phyloP scores from a whole-genome alignment of 2,329 filamentous ascomycete species.

The Ophidiomyces ophidiicola region DNA sequence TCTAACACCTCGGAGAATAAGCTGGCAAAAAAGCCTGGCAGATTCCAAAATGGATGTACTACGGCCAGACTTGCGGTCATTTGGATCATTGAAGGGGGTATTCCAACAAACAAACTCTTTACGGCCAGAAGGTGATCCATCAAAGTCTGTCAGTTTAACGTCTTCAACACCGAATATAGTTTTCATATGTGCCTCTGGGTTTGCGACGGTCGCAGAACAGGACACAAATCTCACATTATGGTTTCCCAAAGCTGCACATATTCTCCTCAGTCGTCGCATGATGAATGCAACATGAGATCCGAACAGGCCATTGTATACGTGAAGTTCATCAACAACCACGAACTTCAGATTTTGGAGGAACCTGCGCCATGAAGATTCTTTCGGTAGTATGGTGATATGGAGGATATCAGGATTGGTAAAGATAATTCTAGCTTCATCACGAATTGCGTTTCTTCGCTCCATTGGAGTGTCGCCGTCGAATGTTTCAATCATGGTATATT shows the following conservation, averaged over 20 bases:
- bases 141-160: slow-evolving; percentile 72
- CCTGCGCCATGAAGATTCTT: slow-evolving; percentile 76
- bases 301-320: slow-evolving; percentile 92
- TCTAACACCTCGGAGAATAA: slow-evolving; percentile 75
- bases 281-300: slow-evolving; percentile 90
- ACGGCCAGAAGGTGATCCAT: slow-evolving; percentile 80
- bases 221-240: slow-evolving; percentile 76
- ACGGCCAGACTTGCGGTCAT: slow-evolving; percentile 73
- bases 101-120: slow-evolving; percentile 99
- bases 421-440: slow-evolving; percentile 81
- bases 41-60: slow-evolving; percentile 73
- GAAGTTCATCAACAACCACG: slow-evolving; percentile 82
- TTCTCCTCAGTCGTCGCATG: slow-evolving; percentile 74
- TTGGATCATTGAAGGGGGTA: slow-evolving; percentile 82
- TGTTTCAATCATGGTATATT: slow-evolving; percentile 70
- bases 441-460: slow-evolving; percentile 61
- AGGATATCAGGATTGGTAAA: slow-evolving; percentile 99
- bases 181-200: slow-evolving; percentile 81
- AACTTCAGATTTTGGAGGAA: slow-evolving; percentile 84
- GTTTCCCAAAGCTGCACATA: slow-evolving; percentile 87
- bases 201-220: slow-evolving; percentile 91
- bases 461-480: slow-evolving; percentile 94
- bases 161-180: slow-evolving; percentile 83
- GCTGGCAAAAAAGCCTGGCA: slow-evolving; percentile 79
- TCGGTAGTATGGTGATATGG: slow-evolving; percentile 82